These are phyloP conservation scores for Tagetes patula DNA, from an alignment of 129 eudicot species.

Conservation along the genomic window DNA sequence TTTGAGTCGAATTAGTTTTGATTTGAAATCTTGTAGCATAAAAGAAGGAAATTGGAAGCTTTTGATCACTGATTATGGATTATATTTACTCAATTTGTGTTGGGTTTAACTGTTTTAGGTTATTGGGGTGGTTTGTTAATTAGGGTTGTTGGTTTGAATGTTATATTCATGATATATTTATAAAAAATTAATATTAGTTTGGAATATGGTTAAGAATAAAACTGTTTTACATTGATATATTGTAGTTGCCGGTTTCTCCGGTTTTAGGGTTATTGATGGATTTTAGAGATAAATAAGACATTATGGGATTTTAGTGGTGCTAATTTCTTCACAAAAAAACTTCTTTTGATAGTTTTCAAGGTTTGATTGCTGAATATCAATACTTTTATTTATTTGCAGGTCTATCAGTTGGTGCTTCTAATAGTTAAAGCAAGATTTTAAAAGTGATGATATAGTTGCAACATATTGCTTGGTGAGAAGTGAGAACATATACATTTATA, in stretches of 20 bases:
- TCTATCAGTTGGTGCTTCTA: conserved; percentile 16
- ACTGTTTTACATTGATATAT: no score
- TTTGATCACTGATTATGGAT: not conserved
- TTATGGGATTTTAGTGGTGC: not conserved
- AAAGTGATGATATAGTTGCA: conserved; percentile 31
- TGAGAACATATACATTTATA: conserved; percentile 23
- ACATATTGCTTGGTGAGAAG: conserved; percentile 23
- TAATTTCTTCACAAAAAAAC: not conserved
- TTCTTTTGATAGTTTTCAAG: conserved; percentile 4
- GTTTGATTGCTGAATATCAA: conserved; percentile 5
- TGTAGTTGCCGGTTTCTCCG: no score
- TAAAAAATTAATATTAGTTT: not conserved
- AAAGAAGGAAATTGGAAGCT: not conserved
- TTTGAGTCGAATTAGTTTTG: not conserved
- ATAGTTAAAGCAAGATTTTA: conserved; percentile 3
- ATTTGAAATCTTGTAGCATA: not conserved
- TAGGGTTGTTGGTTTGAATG: not conserved
- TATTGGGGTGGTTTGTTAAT: not conserved
- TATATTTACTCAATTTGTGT: not conserved
- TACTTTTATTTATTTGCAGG: conserved; percentile 26
- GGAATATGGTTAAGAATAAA: no score
- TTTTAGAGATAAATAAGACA: not conserved
- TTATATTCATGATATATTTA: no score
- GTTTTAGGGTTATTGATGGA: no score
- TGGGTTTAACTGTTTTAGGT: not conserved